Base-by-base conservation (phyloP, 176 grass and related monocot genomes). In the Hsuehochloa calcarea region DNA sequence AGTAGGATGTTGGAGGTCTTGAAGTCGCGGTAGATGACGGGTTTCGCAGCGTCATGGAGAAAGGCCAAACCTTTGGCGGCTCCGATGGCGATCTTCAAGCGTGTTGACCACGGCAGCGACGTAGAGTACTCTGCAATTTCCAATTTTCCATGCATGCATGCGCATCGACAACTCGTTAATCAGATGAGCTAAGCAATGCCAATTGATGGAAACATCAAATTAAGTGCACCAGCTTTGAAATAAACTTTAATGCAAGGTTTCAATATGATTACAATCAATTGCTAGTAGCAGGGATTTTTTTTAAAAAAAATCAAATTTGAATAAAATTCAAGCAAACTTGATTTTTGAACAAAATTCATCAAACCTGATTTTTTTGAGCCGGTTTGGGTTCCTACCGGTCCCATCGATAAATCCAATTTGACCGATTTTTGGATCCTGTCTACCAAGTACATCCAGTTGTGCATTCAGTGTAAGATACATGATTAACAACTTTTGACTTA, bases 1-100 rank as follows among this genome's bases (percentile, higher is more conserved):
- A 97, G 69, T 69, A 97, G 82, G 61, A 97, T 94, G 75, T 97
- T 97, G 27, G 95, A 97, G 55, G 90, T 84, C 75, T 97, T 97
- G 67, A 97, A 97, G 65, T 97, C 95, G 17, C 95, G 77, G 72
- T 94, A 94, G 62, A 97, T 97, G 51, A 97, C 87, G 0, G 90
- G 92, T 17, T 90, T 90, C 4, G 82, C 79, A 44, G 87, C 79
- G 37, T 94, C 92, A 46, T 97, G 92, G 79, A 97, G 95, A 74
- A 97, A 94, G 78, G 79, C 84, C 41, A 97, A 74, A 60, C 95
- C 95, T 75, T 89, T 91, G 85, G 95, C 95, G 0, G 92, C 92
- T 82, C 89, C 92, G 17, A 94, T 75, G 50, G 90, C 89, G 58
- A 97, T 97, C 65, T 91, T 91, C 67, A 97, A 13, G n/a, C 95